Evolutionary conservation across 352 stramenopile genomes (phyloP).

Genomic region (Peronospora farinosa): DNA sequence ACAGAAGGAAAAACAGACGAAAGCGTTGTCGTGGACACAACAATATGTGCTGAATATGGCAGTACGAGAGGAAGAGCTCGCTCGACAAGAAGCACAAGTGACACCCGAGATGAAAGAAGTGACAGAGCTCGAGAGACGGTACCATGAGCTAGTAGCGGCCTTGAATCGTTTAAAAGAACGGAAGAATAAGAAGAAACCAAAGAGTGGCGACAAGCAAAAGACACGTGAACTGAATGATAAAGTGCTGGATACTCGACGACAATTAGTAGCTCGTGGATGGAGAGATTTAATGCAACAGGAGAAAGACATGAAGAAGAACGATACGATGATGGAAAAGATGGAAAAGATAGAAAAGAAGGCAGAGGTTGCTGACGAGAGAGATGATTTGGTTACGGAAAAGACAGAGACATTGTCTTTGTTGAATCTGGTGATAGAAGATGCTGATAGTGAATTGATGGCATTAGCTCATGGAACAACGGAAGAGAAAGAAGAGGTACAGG

Average conservation of each 20-base stretch:
- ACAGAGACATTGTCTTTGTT: background rate
- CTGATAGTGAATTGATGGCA: slow-evolving; percentile 22
- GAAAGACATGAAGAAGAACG: slow-evolving; percentile 36
- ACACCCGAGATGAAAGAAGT: slow-evolving; percentile 35
- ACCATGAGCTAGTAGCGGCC: slow-evolving; percentile 29
- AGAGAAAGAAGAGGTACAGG: slow-evolving; percentile 8
- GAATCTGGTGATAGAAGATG: slow-evolving; percentile 11
- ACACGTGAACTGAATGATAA: slow-evolving; percentile 35
- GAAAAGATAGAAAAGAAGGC: slow-evolving; percentile 21
- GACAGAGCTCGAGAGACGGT: slow-evolving; percentile 46
- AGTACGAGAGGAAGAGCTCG: slow-evolving; percentile 37
- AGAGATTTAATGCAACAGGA: slow-evolving; percentile 37
- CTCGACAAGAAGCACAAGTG: slow-evolving; percentile 29
- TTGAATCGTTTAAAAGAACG: slow-evolving; percentile 38
- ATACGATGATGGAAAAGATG: slow-evolving; percentile 48
- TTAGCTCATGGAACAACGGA: slow-evolving; percentile 18
- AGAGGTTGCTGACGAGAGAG: background rate
- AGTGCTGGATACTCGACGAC: slow-evolving; percentile 35
- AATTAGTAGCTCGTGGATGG: slow-evolving; percentile 40
- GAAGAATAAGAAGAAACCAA: slow-evolving; percentile 60
- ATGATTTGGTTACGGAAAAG: background rate
- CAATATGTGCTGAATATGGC: slow-evolving; percentile 63
- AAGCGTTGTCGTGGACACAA: slow-evolving; percentile 68
- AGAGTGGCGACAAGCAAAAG: slow-evolving; percentile 34
- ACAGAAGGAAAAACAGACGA: slow-evolving; percentile 8